A percentile compares a stretch with the other conserved stretches of the same genome.
phyloP scores from a whole-genome alignment of 73 alveolate species.

The Uronychia setigera region DNA sequence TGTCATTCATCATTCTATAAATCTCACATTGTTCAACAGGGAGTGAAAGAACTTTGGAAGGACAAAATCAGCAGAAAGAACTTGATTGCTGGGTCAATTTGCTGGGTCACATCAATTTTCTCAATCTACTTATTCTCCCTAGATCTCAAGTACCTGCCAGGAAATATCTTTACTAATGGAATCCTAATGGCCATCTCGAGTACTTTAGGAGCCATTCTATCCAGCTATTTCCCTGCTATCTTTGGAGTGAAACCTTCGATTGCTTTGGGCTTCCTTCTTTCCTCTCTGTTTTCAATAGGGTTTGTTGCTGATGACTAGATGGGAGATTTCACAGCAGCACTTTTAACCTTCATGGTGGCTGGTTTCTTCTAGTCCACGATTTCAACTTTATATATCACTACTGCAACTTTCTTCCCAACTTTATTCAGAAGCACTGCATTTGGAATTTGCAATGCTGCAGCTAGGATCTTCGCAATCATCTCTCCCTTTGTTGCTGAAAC shows the following conservation, averaged over 20 bases:
- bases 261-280: background rate
- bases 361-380: background rate
- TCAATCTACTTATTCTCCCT: constrained; percentile 6
- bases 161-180: constrained; percentile 11
- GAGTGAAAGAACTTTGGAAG: background rate
- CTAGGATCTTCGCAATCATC: constrained; percentile 13
- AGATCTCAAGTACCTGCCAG: constrained; percentile 20
- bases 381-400: background rate
- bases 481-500: constrained; percentile 28
- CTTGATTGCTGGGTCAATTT: background rate
- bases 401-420: constrained; percentile 37
- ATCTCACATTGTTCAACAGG: background rate
- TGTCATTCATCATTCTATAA: background rate
- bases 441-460: constrained; percentile 36
- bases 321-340: background rate
- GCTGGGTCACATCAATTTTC: constrained; percentile 22
- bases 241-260: background rate
- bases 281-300: background rate
- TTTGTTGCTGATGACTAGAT: background rate
- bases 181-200: background rate
- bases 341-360: background rate
- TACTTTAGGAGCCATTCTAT: background rate
- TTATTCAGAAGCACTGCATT: constrained; percentile 27
- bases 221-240: background rate
- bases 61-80: background rate